A percentile compares a stretch with the other conserved stretches of the same genome.
Evolutionary conservation across 345 rosid genomes (phyloP).

Genomic region (Eutrema yunnanense): DNA sequence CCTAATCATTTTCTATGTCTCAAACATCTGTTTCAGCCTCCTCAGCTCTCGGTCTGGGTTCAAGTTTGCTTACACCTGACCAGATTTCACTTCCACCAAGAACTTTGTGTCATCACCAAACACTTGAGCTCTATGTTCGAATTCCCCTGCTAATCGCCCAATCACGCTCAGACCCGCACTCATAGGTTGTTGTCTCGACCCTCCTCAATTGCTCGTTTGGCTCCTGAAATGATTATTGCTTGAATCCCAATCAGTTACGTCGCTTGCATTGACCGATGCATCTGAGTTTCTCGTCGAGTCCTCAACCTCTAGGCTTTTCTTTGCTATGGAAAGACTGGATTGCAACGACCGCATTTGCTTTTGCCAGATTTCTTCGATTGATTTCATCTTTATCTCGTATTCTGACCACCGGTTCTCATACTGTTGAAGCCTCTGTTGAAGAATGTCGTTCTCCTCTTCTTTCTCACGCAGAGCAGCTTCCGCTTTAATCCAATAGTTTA

Average conservation of each 20-base stretch:
- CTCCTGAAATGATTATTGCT: conserved; percentile 46
- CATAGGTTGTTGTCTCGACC: conserved; percentile 50
- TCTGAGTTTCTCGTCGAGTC: conserved; percentile 85
- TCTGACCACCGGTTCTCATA: conserved; percentile 97
- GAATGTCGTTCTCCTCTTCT: conserved; percentile 95
- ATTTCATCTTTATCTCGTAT: conserved; percentile 91
- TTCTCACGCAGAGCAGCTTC: conserved; percentile 85
- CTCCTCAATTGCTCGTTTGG: conserved; percentile 62
- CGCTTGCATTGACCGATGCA: conserved; percentile 80
- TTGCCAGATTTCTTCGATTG: conserved; percentile 99
- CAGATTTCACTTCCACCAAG: conserved; percentile 94
- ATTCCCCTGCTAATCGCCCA: conserved; percentile 85
- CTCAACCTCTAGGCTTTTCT: conserved; percentile 85
- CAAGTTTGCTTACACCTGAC: conserved; percentile 91
- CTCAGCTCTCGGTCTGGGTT: conserved; percentile 82
- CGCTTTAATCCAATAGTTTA: too few relatives aligned
- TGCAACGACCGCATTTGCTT: conserved; percentile 97
- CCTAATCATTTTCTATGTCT: conserved; percentile 93
- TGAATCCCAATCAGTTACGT: conserved; percentile 74
- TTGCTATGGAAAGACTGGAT: conserved; percentile 94
- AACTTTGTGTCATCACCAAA: conserved; percentile 95
- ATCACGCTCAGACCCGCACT: conserved; percentile 82
- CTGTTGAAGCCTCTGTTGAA: conserved; percentile 90
- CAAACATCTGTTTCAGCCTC: conserved; percentile 92
- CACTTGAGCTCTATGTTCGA: conserved; percentile 93